Evolutionary conservation across 2,329 filamentous ascomycete genomes (phyloP), one percentile per base, ranked within the genome.

Genomic region (Talaromyces pinophilus): DNA sequence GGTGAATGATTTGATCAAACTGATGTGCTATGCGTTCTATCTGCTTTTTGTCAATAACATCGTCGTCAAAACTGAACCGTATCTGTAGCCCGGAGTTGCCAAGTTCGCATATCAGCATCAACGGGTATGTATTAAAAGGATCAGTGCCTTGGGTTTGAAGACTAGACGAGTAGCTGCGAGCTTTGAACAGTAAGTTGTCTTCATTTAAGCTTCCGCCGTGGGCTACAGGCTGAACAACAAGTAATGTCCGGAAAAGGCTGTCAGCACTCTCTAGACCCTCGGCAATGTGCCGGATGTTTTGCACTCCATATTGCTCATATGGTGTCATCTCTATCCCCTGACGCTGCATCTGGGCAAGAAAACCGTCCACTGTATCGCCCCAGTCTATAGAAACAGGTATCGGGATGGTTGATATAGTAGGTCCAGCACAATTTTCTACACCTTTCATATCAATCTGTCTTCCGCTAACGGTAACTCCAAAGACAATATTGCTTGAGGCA

Each of bases 51-150:
- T 77, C 75, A 15, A 87, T 82, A 1, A 82, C 82, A 48, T 82
- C 82, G 10, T 83, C 84, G 71, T 88, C 86, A 69, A 87, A 88
- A 71, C 85, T 87, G 0, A 87, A 86, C 66, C 86, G 77, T 48
- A 85, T 74, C 75, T 87, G 86, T 0, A 85, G 85, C 55, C 82
- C 79, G 17, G 82, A 78, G 40, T 86, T 82, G 25, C 38, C 30
- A 7, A 88, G 77, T 2, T 84, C 85, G 72, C 85, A 88, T 6
- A 87, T 86, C 35, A 88, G 76, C 85, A 88, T 88, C 44, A 88
- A 79, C 1, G 85, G 82, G 72, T 88, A 88, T 1, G 78, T 77
- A 62, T 80, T 80, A 71, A 81, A 80, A 46, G 62, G 50, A 40
- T 64, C 62, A 28, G 22, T 55, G 35, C 54, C 48, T 64, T 10